Base-by-base conservation (phyloP, 768 basidiomycete species). In the Kwoniella shandongensis region DNA sequence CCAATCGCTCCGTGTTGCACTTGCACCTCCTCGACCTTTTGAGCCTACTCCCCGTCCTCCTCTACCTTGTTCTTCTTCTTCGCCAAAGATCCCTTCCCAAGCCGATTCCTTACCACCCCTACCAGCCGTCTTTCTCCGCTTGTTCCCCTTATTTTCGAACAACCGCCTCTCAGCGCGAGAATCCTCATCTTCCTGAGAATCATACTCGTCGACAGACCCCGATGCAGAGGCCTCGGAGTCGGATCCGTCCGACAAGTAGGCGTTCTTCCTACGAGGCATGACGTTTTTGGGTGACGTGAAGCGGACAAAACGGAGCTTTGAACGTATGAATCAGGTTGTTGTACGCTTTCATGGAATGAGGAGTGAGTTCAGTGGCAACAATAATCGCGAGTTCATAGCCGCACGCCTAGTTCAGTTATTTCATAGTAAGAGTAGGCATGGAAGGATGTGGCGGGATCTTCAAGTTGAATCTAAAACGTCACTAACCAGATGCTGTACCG, bases 161-260 rank as follows among this genome's bases (percentile, higher is more conserved):
- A 76, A 59, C 25, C 44, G 54, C 48, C 66, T 44, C 42, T 75
- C 74, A 12, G 72, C 70, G 29, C 64, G 47, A 1, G 72, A 68
- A 54, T 73, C 72, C 15, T 57, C 67, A 45, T 76, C 70, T 36
- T 73, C 74, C 35, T 73, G 70, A 6, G 72, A 72, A 47, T 73
- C 65, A 51, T 61, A 73, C 1, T 62, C 70, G 4, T 65, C 67
- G 12, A 44, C 46, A n/a, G 56, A 56, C 20, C 22, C 62, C 22
- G 62, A 63, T 13, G 25, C 56, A 8, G 66, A 81, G 18, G 78
- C 80, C 13, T 82, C 81, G 36, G 81, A 82, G 26, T 76, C 76
- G 0, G 69, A 73, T 40, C 74, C 82, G 23, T 79, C 78, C 45
- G 84, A 85, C 11, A 87, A 86, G 71, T 86, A 75, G 20, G 62